Conservation (phyloP, 768 basidiomycete genomes). For the Guyanaporus albipodus region DNA sequence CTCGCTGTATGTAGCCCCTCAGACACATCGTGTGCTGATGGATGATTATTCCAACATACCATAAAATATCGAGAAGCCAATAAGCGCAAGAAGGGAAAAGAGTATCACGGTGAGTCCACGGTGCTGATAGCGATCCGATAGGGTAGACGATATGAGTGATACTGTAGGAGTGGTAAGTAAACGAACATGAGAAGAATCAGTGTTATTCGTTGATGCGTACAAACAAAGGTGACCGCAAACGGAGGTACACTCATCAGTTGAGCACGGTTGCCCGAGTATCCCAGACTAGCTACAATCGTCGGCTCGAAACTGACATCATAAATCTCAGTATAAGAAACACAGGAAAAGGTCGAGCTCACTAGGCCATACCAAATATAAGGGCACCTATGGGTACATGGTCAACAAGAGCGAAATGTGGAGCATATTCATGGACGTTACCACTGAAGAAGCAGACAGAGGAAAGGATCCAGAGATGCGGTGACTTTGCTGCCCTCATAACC, state of each 20-base stretch:
- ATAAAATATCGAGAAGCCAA: constrained; percentile 54
- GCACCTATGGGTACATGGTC: constrained; percentile 14
- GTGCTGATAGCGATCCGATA: constrained; percentile 52
- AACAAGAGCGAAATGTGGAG: background rate
- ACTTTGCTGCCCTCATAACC: constrained; percentile 43
- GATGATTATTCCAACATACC: constrained; percentile 31
- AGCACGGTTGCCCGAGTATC: constrained; percentile 48
- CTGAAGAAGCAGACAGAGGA: constrained; percentile 49
- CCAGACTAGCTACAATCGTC: constrained; percentile 55
- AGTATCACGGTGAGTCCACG: constrained; percentile 48
- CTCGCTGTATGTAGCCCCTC: constrained; percentile 9
- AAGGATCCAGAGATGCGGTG: constrained; percentile 54
- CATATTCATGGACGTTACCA: constrained; percentile 29
- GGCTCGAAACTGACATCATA: constrained; percentile 56
- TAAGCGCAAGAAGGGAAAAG: constrained; percentile 39
- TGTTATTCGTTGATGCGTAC: constrained; percentile 31
- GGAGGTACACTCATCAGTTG: constrained; percentile 64
- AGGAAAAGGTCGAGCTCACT: constrained; percentile 16
- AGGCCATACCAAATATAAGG: constrained; percentile 15
- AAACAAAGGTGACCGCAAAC: constrained; percentile 46
- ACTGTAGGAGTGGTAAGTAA: too few relatives aligned
- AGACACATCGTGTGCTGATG: background rate
- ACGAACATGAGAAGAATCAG: background rate
- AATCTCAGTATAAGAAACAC: constrained; percentile 34
- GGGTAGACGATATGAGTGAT: constrained; percentile 25